These are phyloP conservation scores for Pseudevernia furfuracea DNA, from an alignment of 495 filamentous ascomycete genomes.

Conservation along the genomic window DNA sequence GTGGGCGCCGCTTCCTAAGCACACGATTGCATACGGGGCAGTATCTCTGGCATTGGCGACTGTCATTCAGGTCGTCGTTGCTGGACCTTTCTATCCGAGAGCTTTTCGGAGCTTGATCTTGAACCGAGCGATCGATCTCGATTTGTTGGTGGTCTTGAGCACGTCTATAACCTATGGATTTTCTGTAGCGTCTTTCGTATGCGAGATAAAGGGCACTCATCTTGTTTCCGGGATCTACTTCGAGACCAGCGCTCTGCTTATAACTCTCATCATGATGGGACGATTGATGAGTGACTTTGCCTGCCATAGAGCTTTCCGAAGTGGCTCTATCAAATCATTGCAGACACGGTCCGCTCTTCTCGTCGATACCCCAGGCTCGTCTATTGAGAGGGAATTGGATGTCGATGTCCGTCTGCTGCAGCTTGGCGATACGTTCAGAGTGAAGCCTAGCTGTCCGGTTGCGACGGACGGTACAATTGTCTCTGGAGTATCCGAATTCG, in stretches of 20 bases:
- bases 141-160: constrained; percentile 65
- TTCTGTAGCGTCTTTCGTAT: constrained; percentile 61
- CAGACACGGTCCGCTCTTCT: constrained; percentile 38
- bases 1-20: constrained; percentile 53
- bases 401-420: constrained; percentile 67
- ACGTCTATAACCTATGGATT: constrained; percentile 66
- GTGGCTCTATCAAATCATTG: constrained; percentile 57
- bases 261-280: constrained; percentile 73
- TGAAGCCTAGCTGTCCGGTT: constrained; percentile 50
- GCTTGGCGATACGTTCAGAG: constrained; percentile 62
- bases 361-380: background rate
- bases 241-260: constrained; percentile 69
- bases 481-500: constrained; percentile 55
- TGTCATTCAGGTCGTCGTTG: constrained; percentile 55
- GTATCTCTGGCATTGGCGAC: constrained; percentile 58
- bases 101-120: constrained; percentile 58
- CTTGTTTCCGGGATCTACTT: constrained; percentile 60
- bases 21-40: constrained; percentile 41
- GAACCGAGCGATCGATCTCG: constrained; percentile 63
- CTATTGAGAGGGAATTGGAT: constrained; percentile 30
- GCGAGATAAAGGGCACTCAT: constrained; percentile 38
- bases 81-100: constrained; percentile 59
- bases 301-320: constrained; percentile 55
- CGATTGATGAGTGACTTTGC: constrained; percentile 57
- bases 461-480: constrained; percentile 65